phyloP scores from a whole-genome alignment of 805 yeast species.

The Saccharomyces mikatae region DNA sequence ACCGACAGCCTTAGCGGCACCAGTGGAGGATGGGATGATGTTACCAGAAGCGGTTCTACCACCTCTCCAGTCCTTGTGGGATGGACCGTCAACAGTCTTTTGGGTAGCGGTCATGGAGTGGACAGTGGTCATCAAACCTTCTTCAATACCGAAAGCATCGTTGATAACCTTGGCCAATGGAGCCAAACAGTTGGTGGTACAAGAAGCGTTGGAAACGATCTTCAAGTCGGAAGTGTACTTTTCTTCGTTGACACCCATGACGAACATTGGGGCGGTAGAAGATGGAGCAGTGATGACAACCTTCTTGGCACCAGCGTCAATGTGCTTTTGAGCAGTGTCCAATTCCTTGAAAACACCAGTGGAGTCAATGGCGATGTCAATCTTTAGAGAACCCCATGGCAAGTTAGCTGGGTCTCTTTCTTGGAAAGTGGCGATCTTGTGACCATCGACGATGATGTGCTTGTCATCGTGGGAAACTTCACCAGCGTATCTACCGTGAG shows the following conservation, averaged over 20 bases:
- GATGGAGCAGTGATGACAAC: conserved; percentile 68
- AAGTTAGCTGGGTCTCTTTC: conserved; percentile 61
- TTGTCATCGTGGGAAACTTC: conserved; percentile 47
- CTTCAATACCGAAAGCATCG: conserved; percentile 60
- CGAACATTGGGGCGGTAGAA: conserved; percentile 65
- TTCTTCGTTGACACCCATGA: conserved; percentile 60
- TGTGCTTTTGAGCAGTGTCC: conserved; percentile 60
- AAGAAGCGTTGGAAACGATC: conserved; percentile 63
- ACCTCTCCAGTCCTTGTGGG: conserved; percentile 77
- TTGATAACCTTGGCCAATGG: conserved; percentile 64
- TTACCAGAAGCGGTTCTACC: conserved; percentile 71
- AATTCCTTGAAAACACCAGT: conserved; percentile 64
- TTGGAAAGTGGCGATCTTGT: conserved; percentile 43
- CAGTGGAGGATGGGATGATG: conserved; percentile 69
- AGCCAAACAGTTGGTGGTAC: conserved; percentile 70
- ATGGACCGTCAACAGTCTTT: conserved; percentile 70
- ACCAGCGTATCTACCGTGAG: conserved; percentile 58
- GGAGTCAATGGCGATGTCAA: conserved; percentile 61
- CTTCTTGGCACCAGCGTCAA: conserved; percentile 68
- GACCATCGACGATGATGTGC: conserved; percentile 46
- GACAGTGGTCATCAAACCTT: conserved; percentile 70
- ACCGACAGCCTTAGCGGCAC: conserved; percentile 74
- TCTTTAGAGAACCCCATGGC: conserved; percentile 59
- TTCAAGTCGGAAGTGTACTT: conserved; percentile 48
- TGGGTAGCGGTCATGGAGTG: conserved; percentile 68